Evolutionary conservation across 768 basidiomycete genomes (phyloP), one percentile per base, ranked within the genome.

Genomic region (Epithele typhae): DNA sequence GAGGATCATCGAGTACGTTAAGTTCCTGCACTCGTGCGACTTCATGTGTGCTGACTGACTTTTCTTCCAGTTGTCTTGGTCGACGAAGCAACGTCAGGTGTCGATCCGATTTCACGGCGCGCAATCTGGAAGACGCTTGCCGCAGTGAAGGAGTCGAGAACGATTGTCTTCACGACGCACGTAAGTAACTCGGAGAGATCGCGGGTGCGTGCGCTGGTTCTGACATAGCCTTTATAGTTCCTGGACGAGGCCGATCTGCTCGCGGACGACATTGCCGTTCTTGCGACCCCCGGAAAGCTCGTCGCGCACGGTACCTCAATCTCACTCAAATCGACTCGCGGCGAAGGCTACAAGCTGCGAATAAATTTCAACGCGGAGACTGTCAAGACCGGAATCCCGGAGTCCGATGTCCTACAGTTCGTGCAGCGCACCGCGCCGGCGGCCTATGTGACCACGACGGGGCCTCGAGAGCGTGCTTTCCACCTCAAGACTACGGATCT

Each of bases 241-340:
- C 70, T 88, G 3, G 87, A 89, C 47, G 85, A 89, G 62, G 87
- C 87, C 0, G 87, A 90, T 57, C 68, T 90, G 3, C 69, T 91
- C 14, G 87, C 79, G 0, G 87, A 91, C 55, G 71, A 79, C n/a
- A 85, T 91, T 43, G 84, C 82, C 0, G 81, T 90, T 43, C 69
- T 91, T 3, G 81, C 82, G 15, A 78, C 84, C 0, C 87, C 87
- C 1, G 88, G 87, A 18, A 85, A 79, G 52, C 68, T 89, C 1
- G 75, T 90, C 2, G 87, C 87, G 0, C 73, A 80, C 37, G 87
- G 84, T 8, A 73, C 84, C 1, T 88, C 88, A 3, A 86, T 90
- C 6, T 57, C 77, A n/a, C 68, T 91, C 25, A 90, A 91, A 59
- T 76, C 75, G 23, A 74, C 70, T 37, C 71, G 87, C 3, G 88